Evolutionary conservation across 441 rosid species (phyloP), one percentile per base, ranked within the genome.

Genomic region (Aquilaria agallochum): DNA sequence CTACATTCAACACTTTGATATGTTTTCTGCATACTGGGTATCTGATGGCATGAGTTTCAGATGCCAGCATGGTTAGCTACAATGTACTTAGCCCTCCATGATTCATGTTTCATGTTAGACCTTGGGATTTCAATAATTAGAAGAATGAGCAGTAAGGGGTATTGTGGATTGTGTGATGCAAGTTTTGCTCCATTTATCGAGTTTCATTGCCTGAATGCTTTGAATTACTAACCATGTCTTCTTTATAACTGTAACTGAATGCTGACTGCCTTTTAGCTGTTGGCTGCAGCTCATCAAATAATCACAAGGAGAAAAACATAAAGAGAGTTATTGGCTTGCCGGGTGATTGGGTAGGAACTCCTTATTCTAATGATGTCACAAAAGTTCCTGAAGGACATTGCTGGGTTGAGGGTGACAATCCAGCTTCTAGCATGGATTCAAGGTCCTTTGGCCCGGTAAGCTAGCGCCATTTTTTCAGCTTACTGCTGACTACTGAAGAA

Each of bases 401-500:
- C 68, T 94, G 97, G 97, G 89, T 91, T 20, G 99, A 91, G 81
- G 99, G 99, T 67, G 97, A 89, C 67, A 83, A 89, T 78, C 50
- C 63, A 49, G 64, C 56, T 60, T 72, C 84, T 61, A 91, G 94
- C 77, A 47, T 77, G 65, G 97, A 94, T 71, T 89, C 96, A 2
- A 80, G 87, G 74, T 74, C 81, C 61, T 85, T 84, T 68, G 99
- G 97, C 69, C 88, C 96, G 2, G 97, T 94, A 80, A 85, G 93
- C 68, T 71, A 12, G 30, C 61, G 54, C 61, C 47, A 50, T 53
- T 54, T 32, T 20, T 9, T 31, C 59, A 31, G n/a, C 44, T 55
- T 52, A 57, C 33, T 46, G 13, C 45, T 55, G 58, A 8, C 42
- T 31, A 32, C 15, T n/a, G 11, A 15, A 7, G 34, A 60, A 31